Conservation (phyloP, 306 rosid species). For the Dalbergia cochinchinensis region DNA sequence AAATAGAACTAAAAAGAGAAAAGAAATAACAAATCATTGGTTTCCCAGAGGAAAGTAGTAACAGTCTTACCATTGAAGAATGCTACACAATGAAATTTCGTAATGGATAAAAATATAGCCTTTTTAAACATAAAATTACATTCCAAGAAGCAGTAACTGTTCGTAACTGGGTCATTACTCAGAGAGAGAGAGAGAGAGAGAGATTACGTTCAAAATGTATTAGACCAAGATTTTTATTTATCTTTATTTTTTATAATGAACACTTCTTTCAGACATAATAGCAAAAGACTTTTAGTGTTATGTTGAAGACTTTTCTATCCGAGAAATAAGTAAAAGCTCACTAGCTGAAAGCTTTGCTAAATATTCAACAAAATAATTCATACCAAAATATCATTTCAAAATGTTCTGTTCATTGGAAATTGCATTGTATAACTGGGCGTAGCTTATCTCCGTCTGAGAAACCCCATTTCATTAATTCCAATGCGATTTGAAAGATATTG, state of each 20-base stretch:
- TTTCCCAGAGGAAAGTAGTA: background rate
- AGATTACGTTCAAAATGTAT: background rate
- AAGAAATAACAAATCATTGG: constrained; percentile 20
- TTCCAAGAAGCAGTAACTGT: background rate
- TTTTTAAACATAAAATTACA: background rate
- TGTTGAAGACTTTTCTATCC: background rate
- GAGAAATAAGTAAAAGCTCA: background rate
- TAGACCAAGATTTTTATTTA: background rate
- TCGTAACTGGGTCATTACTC: too few relatives aligned
- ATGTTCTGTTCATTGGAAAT: background rate
- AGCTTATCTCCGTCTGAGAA: background rate
- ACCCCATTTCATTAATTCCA: constrained; percentile 21
- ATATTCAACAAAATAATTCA: background rate
- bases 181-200: background rate
- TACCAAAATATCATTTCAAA: background rate
- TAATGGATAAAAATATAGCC: background rate
- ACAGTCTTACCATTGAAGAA: background rate
- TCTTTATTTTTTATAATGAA: background rate
- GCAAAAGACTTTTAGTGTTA: background rate
- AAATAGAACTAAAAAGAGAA: background rate
- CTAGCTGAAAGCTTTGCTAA: constrained; percentile 15
- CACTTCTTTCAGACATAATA: too few relatives aligned
- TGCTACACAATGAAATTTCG: constrained; percentile 3
- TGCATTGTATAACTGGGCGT: background rate
- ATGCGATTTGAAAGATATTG: constrained; percentile 19